Percentiles rank a stretch among this genome's conserved stretches.
These are phyloP conservation scores for Tricholoma sp. DNA, from an alignment of 768 basidiomycete species.

Conservation along the genomic window DNA sequence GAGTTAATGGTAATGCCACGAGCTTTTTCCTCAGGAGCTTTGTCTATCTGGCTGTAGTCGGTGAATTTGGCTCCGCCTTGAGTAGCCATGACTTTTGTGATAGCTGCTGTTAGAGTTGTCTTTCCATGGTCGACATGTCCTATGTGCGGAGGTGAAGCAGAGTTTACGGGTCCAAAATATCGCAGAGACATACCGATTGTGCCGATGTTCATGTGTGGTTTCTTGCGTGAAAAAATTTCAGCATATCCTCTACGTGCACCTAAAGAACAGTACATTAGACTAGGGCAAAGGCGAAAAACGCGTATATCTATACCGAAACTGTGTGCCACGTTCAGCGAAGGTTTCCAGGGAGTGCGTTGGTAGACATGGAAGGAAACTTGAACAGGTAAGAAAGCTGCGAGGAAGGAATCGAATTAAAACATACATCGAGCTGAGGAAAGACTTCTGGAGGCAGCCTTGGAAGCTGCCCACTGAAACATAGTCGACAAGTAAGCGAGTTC, in stretches of 20 bases:
- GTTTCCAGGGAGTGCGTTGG: conserved; percentile 28
- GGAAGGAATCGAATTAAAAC: conserved; percentile 6
- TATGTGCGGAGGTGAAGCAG: conserved; percentile 18
- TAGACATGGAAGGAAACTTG: conserved; percentile 26
- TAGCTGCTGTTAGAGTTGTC: conserved; percentile 93
- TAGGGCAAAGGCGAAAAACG: conserved; percentile 1
- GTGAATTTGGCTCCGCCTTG: conserved; percentile 81
- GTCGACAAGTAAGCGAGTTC: conserved; percentile 19
- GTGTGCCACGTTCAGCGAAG: conserved; percentile 14
- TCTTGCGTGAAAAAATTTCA: conserved; percentile 68
- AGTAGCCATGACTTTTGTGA: conserved; percentile 87
- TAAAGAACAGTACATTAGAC: conserved; percentile 14
- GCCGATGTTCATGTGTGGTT: conserved; percentile 94
- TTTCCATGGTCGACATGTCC: conserved; percentile 99
- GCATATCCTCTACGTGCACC: conserved; percentile 69
- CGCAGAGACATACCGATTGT: conserved; percentile 64
- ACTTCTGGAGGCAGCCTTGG: conserved; percentile 44
- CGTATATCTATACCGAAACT: conserved; percentile 24
- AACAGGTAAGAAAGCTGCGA: conserved; percentile 4
- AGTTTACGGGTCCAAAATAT: background rate
- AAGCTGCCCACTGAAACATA: conserved; percentile 51
- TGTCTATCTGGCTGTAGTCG: conserved; percentile 97
- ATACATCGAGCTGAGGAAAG: conserved; percentile 40
- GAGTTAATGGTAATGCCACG: conserved; percentile 99
- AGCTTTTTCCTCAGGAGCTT: conserved; percentile 98